Percentiles rank a stretch among this genome's conserved stretches.
These are phyloP conservation scores for Xylaria sp. DNA, from an alignment of 2,329 filamentous ascomycete genomes.

Conservation along the genomic window DNA sequence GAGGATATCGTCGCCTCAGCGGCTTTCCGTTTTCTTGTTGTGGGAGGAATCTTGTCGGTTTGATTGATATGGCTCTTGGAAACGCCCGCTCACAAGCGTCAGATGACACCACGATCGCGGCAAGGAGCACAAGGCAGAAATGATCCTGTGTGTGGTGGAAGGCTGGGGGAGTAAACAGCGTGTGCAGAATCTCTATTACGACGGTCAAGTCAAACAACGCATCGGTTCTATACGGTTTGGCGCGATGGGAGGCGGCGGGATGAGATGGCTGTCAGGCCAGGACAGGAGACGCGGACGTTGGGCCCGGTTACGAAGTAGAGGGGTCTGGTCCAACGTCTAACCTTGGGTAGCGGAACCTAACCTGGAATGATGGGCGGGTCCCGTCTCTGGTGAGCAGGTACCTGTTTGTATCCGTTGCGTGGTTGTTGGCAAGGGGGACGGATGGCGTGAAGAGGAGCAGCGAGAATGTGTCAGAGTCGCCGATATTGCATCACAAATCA, in stretches of 20 bases:
- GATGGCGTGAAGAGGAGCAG: too few species aligned
- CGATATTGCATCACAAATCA: too few species aligned
- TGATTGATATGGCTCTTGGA: constrained; percentile 18
- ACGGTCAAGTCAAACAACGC: too few species aligned
- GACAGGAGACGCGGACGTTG: neutral
- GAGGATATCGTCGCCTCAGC: constrained; percentile 65
- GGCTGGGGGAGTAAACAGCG: too few species aligned
- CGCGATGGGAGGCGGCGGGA: neutral
- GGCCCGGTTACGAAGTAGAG: neutral
- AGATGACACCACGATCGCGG: constrained; percentile 5
- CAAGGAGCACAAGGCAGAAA: constrained; percentile 3
- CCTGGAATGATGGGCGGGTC: neutral
- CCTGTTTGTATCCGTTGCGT: too few species aligned
- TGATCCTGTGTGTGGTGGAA: too few species aligned
- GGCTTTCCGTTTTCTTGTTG: constrained; percentile 64
- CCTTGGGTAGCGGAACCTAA: neutral
- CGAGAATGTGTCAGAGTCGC: too few species aligned
- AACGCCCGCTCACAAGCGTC: constrained; percentile 32
- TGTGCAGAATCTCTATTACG: too few species aligned
- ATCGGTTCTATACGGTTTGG: neutral
- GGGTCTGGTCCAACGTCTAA: neutral
- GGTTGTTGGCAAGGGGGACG: too few species aligned
- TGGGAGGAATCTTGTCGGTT: constrained; percentile 60
- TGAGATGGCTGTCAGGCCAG: neutral
- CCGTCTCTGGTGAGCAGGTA: too few species aligned